Conservation (phyloP, 441 rosid genomes). For the Sinapis alba region DNA sequence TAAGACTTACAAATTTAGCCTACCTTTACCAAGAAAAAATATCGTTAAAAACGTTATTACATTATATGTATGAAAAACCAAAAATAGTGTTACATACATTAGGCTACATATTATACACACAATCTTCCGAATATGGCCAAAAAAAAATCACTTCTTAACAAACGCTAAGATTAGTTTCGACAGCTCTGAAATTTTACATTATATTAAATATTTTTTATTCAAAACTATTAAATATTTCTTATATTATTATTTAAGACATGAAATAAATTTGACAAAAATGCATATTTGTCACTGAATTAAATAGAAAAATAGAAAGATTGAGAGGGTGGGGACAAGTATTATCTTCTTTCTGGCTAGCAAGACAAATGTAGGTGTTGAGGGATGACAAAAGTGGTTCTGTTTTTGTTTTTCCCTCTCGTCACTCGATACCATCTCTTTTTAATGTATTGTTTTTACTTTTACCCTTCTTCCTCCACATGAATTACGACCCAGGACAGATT, state of each 20-base stretch:
- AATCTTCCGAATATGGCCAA: neutral
- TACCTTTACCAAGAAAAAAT: neutral
- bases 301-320: neutral
- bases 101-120: neutral
- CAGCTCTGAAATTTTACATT: neutral
- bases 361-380: constrained; percentile 41
- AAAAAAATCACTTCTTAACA: neutral
- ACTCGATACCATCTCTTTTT: constrained; percentile 15
- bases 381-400: constrained; percentile 38
- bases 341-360: constrained; percentile 36
- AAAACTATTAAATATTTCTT: too few relatives aligned
- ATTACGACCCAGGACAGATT: constrained; percentile 18
- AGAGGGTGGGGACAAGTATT: constrained; percentile 49
- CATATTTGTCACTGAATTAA: constrained; percentile 13
- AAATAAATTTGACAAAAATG: neutral
- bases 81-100: neutral
- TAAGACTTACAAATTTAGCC: neutral
- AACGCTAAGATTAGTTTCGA: neutral
- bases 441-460: constrained; percentile 6
- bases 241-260: neutral
- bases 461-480: constrained; percentile 22
- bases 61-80: neutral
- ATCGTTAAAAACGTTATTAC: neutral
- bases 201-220: too few relatives aligned
- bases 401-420: constrained; percentile 35